These are phyloP conservation scores for Colletotrichum tamarilloi DNA, from an alignment of 2,329 filamentous ascomycete genomes.

Conservation along the genomic window DNA sequence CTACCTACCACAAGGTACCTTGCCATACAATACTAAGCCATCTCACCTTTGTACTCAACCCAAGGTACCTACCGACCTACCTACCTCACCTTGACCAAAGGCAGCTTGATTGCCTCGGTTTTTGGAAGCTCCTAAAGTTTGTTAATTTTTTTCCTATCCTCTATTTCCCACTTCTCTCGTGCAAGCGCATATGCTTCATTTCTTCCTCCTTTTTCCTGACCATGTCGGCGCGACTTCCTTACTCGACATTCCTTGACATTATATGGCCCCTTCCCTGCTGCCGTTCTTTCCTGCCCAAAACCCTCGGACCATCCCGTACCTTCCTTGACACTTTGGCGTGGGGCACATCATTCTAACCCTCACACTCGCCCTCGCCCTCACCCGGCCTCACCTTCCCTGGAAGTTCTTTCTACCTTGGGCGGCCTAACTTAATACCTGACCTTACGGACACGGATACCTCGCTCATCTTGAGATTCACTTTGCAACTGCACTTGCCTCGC, in stretches of 20 bases:
- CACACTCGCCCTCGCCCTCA: not conserved
- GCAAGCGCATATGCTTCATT: not conserved
- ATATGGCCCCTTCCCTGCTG: not conserved
- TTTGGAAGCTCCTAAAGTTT: not conserved
- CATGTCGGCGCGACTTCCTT: not conserved
- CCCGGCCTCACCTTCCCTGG: not conserved
- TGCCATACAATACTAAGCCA: too few relatives aligned
- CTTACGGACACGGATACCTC: too few relatives aligned
- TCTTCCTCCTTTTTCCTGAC: not conserved
- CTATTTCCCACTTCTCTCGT: not conserved
- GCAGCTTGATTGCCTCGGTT: not conserved
- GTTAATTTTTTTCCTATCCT: not conserved
- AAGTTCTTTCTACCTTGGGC: not conserved
- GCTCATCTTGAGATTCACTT: not conserved
- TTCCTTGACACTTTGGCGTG: not conserved
- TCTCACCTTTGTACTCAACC: too few relatives aligned
- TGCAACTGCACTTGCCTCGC: not conserved
- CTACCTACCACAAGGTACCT: too few relatives aligned
- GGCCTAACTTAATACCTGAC: too few relatives aligned
- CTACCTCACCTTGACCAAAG: not conserved
- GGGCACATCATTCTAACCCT: not conserved
- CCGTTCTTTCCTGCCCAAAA: not conserved
- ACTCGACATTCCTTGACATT: not conserved
- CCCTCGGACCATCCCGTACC: not conserved
- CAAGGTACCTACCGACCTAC: not conserved